Conservation (phyloP, 2,329 filamentous ascomycete genomes). For the Hypoxylon sp. region DNA sequence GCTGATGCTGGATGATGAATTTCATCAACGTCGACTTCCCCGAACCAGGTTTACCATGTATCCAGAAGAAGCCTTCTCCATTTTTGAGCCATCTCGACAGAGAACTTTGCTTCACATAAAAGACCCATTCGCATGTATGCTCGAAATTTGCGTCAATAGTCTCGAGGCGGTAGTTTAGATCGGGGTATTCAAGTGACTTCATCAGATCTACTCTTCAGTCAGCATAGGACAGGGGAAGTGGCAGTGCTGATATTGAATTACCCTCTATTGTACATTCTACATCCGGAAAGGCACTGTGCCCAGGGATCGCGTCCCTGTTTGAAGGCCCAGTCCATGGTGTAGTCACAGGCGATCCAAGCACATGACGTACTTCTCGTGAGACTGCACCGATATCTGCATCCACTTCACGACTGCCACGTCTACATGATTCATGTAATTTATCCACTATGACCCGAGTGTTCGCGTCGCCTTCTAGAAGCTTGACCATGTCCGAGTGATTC, state of each 20-base stretch:
- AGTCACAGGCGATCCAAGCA: not conserved
- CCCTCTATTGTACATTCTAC: not conserved
- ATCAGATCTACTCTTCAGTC: not conserved
- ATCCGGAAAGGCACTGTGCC: not conserved
- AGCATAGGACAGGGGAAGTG: not conserved
- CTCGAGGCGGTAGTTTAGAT: slow-evolving; percentile 19
- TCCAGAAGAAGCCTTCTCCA: slow-evolving; percentile 40
- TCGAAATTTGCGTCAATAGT: slow-evolving; percentile 37
- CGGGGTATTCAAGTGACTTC: slow-evolving; percentile 13
- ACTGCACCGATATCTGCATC: not conserved
- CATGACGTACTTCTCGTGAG: not conserved
- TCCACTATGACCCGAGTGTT: slow-evolving; percentile 20
- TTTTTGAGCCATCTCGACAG: slow-evolving; percentile 32
- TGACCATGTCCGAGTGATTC: slow-evolving; percentile 48
- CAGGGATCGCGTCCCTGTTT: not conserved
- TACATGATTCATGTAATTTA: slow-evolving; percentile 4
- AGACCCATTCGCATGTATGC: slow-evolving; percentile 41
- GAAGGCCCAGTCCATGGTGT: not conserved
- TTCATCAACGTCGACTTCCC: slow-evolving; percentile 48
- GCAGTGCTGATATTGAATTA: not conserved
- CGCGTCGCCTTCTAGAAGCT: slow-evolving; percentile 35
- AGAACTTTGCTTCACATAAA: slow-evolving; percentile 14
- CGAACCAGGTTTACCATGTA: slow-evolving; percentile 44
- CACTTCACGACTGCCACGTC: not conserved
- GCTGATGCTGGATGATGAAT: slow-evolving; percentile 35